Conservation (phyloP, 2,329 filamentous ascomycete genomes). For the Aschersonia sp. region DNA sequence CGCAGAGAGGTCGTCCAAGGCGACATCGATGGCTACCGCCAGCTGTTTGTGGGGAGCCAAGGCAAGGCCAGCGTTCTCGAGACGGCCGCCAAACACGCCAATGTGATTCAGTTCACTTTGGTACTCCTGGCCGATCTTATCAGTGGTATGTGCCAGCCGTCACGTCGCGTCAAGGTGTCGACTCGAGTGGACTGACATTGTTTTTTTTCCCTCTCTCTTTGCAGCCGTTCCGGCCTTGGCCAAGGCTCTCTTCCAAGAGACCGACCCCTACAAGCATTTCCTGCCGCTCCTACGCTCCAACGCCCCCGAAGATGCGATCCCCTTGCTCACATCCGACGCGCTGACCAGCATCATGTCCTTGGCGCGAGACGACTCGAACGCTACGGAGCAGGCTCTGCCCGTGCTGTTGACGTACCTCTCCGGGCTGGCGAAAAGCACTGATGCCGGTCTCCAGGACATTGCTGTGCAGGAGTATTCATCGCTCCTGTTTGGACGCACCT, state of each 20-base stretch:
- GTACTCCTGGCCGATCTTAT: slow-evolving; percentile 80
- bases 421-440: slow-evolving; percentile 66
- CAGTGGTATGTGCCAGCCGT: slow-evolving; percentile 44
- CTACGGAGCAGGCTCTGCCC: slow-evolving; percentile 65
- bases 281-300: slow-evolving; percentile 76
- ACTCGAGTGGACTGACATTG: not conserved
- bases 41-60: slow-evolving; percentile 63
- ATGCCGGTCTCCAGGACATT: slow-evolving; percentile 87
- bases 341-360: slow-evolving; percentile 64
- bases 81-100: slow-evolving; percentile 68
- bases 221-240: slow-evolving; percentile 68
- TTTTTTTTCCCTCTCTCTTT: not conserved
- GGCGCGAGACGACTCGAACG: slow-evolving; percentile 44
- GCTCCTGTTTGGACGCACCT: slow-evolving; percentile 59
- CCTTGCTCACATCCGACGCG: slow-evolving; percentile 78
- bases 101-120: slow-evolving; percentile 90
- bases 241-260: slow-evolving; percentile 58
- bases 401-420: slow-evolving; percentile 78
- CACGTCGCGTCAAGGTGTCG: not conserved
- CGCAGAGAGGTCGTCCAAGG: slow-evolving; percentile 68
- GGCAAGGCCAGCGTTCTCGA: slow-evolving; percentile 64
- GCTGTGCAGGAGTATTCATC: slow-evolving; percentile 84
- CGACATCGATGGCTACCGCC: slow-evolving; percentile 66
- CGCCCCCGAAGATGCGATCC: slow-evolving; percentile 62
- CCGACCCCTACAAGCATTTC: slow-evolving; percentile 70